Base-by-base conservation (phyloP, 805 yeast genomes). In the Nadsonia fulvescens region DNA sequence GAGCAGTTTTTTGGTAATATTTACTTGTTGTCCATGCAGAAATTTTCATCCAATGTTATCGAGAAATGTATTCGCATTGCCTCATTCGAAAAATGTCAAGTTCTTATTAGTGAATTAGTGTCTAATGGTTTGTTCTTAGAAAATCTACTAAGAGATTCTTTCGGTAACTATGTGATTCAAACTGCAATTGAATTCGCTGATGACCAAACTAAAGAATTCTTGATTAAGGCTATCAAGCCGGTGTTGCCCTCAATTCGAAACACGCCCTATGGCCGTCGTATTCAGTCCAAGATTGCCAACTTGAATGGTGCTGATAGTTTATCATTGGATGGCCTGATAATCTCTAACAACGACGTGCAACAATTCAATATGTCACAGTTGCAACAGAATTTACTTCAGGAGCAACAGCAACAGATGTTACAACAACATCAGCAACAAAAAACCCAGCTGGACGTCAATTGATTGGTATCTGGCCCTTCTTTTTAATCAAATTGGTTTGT, bases 251-350 rank as follows among this genome's bases (percentile, higher is more conserved):
- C 72, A 24, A 75, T 86, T 32, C 67, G 76, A 46, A 76, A 75
- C 40, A 83, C 95, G n/a, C 95, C 95, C 3, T 93, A 86, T 48
- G 96, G 95, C n/a, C 65, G 93, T 46, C 67, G 95, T 43, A 82
- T 86, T 33, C 64, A 77, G 54, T 68, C 78, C 15, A 81, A 79
- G 45, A 42, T 67, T 23, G 45, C n/a, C n/a, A n/a, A n/a, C n/a
- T n/a, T n/a, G n/a, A n/a, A n/a, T n/a, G n/a, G n/a, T n/a, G n/a
- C n/a, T n/a, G n/a, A n/a, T n/a, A n/a, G n/a, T n/a, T n/a, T n/a
- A n/a, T n/a, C n/a, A n/a, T n/a, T n/a, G n/a, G n/a, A n/a, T n/a
- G n/a, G n/a, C n/a, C n/a, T n/a, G n/a, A n/a, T n/a, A n/a, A n/a
- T n/a, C n/a, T n/a, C n/a, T n/a, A n/a, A n/a, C n/a, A n/a, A n/a